Base-by-base conservation (phyloP, 768 basidiomycete species). In the Scleroderma citrinum region DNA sequence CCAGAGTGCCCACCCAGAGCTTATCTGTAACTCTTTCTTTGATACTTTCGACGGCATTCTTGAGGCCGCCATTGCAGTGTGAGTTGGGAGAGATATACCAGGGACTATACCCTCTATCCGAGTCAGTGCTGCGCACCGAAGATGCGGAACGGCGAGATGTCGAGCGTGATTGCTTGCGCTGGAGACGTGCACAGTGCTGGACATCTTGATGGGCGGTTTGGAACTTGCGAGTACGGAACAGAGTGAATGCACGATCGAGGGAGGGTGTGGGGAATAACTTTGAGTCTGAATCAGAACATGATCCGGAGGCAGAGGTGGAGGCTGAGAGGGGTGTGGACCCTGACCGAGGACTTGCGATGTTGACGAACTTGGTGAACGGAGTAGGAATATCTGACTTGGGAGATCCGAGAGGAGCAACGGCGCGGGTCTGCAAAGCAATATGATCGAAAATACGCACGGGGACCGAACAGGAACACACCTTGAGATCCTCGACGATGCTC, bases 401-500 rank as follows among this genome's bases (percentile, higher is more conserved):
- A 56, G 48, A 67, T 46, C 50, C 74, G 64, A 50, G 74, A 56
- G 58, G 81, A 24, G 66, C 70, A 36, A 64, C 71, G 56, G 54
- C 66, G 48, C 72, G 82, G 52, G 67, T 68, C 66, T 68, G 43
- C 1, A 47, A 37, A 19, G 36, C 1, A 23, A 7, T 13, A 5
- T 51, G 43, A 50, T 49, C 16, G 3, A 7, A 5, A 12, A 16
- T 23, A 23, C 13, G 20, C 30, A 30, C 2, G 21, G 13, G 32
- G 14, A 11, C 3, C 17, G 34, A 26, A 21, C 11, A 5, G 46
- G 30, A 6, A 54, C 66, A 13, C 48, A 80, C 82, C 72, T 83
- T 86, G 47, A 90, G 74, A 66, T 90, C 88, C 4, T 90, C 87
- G 41, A 91, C 84, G 54, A 91, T 89, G 54, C 86, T 86, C 65